Evolutionary conservation across 2,329 filamentous ascomycete genomes (phyloP), one percentile per base, ranked within the genome.

Genomic region (Keithomyces neogunnii): DNA sequence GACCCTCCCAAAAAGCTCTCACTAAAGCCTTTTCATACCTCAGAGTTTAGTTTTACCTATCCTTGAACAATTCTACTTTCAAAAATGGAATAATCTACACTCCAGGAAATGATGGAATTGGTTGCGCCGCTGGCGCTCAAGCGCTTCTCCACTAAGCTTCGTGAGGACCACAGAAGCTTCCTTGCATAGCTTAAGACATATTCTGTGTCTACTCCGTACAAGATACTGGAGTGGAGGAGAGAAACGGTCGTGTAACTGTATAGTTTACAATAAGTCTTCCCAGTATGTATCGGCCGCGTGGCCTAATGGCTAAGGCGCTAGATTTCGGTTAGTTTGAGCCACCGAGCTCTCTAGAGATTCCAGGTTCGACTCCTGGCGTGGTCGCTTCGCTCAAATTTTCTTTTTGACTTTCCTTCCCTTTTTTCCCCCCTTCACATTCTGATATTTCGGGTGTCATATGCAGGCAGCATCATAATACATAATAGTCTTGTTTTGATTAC

Each of bases 351-450:
- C 67, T 70, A 65, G 65, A 70, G 68, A 69, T 68, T 70, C 64
- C 66, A 69, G 68, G 66, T 69, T 69, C 67, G 66, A 70, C 62
- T 70, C 68, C 68, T 70, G 67, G 65, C 66, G 68, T 67, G 68
- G 67, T 70, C 68, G 65, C 42, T 42, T 40, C 8, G 6, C 31
- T 19, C 19, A 19, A 19, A 19, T 46, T 43, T 56, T 48, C 56
- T 50, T 35, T 53, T 46, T 32, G 4, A 2, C 51, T 53, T 55
- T 53, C 51, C n/a, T 35, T 10, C 5, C 11, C 35, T 48, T 43
- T 50, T 48, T 7, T 47, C 29, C 39, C n/a, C 19, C n/a, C 39
- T 42, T 5, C 39, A n/a, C 19, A 38, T 13, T 38, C 19, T 38
- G 36, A 13, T 38, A n/a, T 10, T 38, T 38, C 11, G 10, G 10